Conservation (phyloP, 257 asterid species). For the Solanum habrochaites region DNA sequence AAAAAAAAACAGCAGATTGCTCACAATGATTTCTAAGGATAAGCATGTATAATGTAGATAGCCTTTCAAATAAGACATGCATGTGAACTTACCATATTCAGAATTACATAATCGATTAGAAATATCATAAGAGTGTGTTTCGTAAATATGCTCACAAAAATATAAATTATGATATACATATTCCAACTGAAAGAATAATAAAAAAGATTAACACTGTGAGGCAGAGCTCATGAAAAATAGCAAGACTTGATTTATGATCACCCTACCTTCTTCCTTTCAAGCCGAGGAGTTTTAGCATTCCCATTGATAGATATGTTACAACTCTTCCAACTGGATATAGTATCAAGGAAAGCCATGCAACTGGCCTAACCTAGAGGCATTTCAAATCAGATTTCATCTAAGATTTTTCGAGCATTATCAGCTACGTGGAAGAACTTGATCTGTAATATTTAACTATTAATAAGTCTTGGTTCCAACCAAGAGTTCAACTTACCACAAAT, state of each 20-base stretch:
- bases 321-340: constrained; percentile 96
- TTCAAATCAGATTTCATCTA: constrained; percentile 16
- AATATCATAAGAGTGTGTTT: not conserved
- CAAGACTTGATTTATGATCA: not conserved
- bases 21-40: not conserved
- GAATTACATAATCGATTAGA: not conserved
- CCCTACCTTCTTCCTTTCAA: constrained; percentile 85
- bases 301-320: constrained; percentile 93
- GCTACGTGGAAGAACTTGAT: not conserved
- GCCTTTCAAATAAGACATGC: not conserved
- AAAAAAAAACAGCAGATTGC: not conserved
- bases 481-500: constrained; percentile 77
- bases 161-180: not conserved
- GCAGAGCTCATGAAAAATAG: not conserved
- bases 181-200: not conserved
- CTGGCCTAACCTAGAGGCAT: constrained; percentile 90
- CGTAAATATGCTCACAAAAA: not conserved
- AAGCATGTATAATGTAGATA: not conserved
- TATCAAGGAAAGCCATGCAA: constrained; percentile 94
- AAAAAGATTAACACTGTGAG: not conserved
- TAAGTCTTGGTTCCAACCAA: not conserved
- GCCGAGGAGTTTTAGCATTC: constrained; percentile 93
- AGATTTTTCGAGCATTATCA: constrained; percentile 1
- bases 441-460: not conserved
- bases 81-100: not conserved